A percentile compares a stretch with the other conserved stretches of the same genome.
Evolutionary conservation across 2,329 filamentous ascomycete species (phyloP).

Genomic region (Incumbomyces delicatus): DNA sequence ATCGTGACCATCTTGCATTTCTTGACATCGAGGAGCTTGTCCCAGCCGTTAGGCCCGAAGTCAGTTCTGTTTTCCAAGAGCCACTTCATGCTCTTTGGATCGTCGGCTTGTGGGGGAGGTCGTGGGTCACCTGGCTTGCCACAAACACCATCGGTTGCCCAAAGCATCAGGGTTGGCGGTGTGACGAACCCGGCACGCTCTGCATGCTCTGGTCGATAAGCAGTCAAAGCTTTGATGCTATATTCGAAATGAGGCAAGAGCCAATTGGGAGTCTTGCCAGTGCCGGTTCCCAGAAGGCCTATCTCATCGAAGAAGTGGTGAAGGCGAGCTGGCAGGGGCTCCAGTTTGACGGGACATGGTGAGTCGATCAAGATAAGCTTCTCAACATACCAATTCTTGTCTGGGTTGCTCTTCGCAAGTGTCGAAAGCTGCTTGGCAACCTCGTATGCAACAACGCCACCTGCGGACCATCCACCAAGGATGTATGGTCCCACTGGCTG

Average conservation of each 20-base stretch:
- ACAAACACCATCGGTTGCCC: slow-evolving; percentile 41
- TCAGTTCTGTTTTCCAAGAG: slow-evolving; percentile 39
- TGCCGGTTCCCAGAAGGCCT: slow-evolving; percentile 38
- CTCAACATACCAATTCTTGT: slow-evolving; percentile 35
- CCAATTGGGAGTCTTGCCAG: slow-evolving; percentile 37
- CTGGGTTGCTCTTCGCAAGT: slow-evolving; percentile 17
- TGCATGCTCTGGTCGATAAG: slow-evolving; percentile 29
- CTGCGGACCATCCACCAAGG: slow-evolving; percentile 30
- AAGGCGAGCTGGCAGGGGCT: slow-evolving; percentile 51
- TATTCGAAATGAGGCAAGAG: slow-evolving; percentile 44
- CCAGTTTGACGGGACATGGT: slow-evolving; percentile 55
- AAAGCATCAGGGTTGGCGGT: slow-evolving; percentile 37
- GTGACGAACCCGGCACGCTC: slow-evolving; percentile 25
- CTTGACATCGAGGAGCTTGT: slow-evolving; percentile 32
- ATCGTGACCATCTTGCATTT: slow-evolving; percentile 26
- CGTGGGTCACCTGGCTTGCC: slow-evolving; percentile 31
- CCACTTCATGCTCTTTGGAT: slow-evolving; percentile 41
- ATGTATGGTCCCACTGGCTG: slow-evolving; percentile 31
- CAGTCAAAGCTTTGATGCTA: slow-evolving; percentile 38
- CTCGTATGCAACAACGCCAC: slow-evolving; percentile 30
- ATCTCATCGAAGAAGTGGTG: slow-evolving; percentile 42
- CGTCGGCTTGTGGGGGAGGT: slow-evolving; percentile 32
- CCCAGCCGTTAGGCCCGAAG: slow-evolving; percentile 40
- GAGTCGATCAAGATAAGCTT: slow-evolving; percentile 55
- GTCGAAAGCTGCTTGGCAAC: slow-evolving; percentile 22